Evolutionary conservation across 208 protist species (phyloP).

Genomic region (Phytomonas serpens): DNA sequence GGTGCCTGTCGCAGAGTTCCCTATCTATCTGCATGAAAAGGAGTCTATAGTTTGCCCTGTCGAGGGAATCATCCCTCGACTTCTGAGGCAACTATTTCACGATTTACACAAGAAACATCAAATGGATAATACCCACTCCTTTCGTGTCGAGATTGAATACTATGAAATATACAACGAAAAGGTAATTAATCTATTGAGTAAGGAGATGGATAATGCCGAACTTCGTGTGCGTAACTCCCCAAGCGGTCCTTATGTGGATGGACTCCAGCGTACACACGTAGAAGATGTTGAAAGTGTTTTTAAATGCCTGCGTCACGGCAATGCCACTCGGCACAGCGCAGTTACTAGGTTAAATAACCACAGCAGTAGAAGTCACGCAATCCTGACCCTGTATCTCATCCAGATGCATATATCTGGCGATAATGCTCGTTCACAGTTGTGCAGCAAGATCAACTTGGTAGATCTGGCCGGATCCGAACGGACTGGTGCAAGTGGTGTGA

Average conservation of each 20-base stretch:
- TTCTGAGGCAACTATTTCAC: constrained; percentile 55
- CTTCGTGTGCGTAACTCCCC: constrained; percentile 62
- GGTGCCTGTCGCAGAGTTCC: no score
- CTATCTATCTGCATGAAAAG: neutral
- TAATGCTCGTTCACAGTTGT: neutral
- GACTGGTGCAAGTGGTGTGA: constrained; percentile 61
- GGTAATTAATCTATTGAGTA: constrained; percentile 68
- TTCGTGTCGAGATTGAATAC: constrained; percentile 71
- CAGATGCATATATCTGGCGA: constrained; percentile 9
- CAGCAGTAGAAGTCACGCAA: constrained; percentile 79
- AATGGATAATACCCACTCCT: constrained; percentile 63
- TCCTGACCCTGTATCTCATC: constrained; percentile 61
- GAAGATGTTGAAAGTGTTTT: constrained; percentile 48
- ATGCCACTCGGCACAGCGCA: constrained; percentile 67
- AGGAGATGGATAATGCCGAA: constrained; percentile 19
- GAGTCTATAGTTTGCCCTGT: neutral
- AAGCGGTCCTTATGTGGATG: constrained; percentile 71
- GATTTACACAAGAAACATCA: constrained; percentile 39
- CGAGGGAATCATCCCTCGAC: constrained; percentile 73
- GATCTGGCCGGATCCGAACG: constrained; percentile 92
- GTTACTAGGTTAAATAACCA: constrained; percentile 74
- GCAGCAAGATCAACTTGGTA: constrained; percentile 56
- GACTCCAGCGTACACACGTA: constrained; percentile 47
- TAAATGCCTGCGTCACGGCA: constrained; percentile 54
- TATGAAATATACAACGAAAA: constrained; percentile 92